A percentile compares a stretch with the other conserved stretches of the same genome.
Evolutionary conservation across 371 early-diverging fungal species (phyloP).

Genomic region (Haplosporangium sp.): DNA sequence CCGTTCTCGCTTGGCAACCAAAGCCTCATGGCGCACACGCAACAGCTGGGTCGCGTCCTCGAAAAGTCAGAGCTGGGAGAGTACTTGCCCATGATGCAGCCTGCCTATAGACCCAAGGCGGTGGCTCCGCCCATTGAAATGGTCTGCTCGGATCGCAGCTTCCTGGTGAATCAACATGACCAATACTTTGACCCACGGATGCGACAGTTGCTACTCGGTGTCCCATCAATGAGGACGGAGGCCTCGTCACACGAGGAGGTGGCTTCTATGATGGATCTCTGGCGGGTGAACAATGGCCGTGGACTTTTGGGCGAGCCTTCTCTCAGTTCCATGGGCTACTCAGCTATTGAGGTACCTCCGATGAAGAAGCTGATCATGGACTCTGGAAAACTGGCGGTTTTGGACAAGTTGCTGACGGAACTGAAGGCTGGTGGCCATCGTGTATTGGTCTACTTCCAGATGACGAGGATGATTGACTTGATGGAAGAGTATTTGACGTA

Average conservation of each 20-base stretch:
- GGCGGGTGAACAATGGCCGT: conserved; percentile 42
- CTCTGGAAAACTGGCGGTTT: conserved; percentile 93
- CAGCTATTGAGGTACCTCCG: conserved; percentile 62
- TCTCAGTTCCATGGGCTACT: conserved; percentile 34
- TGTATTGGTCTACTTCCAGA: conserved; percentile 98
- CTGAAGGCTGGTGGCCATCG: conserved; percentile 95
- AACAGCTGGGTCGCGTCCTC: conserved; percentile 30
- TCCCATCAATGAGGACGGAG: conserved; percentile 48
- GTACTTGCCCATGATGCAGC: conserved; percentile 37
- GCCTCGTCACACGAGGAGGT: conserved; percentile 19
- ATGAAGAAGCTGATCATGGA: conserved; percentile 88
- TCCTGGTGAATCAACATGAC: conserved; percentile 64
- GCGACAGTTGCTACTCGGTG: conserved; percentile 64
- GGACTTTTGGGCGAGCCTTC: conserved; percentile 52
- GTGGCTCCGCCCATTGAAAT: conserved; percentile 76
- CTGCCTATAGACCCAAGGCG: conserved; percentile 59
- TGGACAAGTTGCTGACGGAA: conserved; percentile 89
- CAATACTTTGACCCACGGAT: conserved; percentile 63
- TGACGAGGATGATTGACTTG: conserved; percentile 98
- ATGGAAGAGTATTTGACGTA: conserved; percentile 95
- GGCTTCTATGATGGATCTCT: conserved; percentile 36
- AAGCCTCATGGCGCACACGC: conserved; percentile 15
- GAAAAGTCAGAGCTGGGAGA: conserved; percentile 35
- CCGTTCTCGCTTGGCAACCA: conserved; percentile 43
- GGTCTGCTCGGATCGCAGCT: conserved; percentile 75